A percentile compares a stretch with the other conserved stretches of the same genome.
These are phyloP conservation scores for Aphanoascus verrucosus DNA, from an alignment of 2,329 filamentous ascomycete genomes.

Conservation along the genomic window DNA sequence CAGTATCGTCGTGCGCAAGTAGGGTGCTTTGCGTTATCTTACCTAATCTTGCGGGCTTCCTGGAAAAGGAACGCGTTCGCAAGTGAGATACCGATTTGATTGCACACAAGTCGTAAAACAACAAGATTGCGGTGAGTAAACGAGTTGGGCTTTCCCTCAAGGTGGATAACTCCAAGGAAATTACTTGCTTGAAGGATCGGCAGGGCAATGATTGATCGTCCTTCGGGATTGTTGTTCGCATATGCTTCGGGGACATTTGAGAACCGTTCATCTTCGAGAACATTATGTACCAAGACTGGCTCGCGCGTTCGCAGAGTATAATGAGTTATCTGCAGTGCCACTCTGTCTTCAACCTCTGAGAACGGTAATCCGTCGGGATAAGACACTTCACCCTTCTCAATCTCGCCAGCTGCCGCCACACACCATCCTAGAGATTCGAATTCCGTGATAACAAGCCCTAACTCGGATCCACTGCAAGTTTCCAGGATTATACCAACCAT, in stretches of 20 bases:
- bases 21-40: not conserved
- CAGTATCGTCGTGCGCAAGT: not conserved
- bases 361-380: conserved; percentile 47
- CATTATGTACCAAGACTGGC: conserved; percentile 52
- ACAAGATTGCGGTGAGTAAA: conserved; percentile 51
- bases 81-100: conserved; percentile 54
- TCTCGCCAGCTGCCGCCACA: conserved; percentile 50
- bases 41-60: conserved; percentile 48
- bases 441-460: conserved; percentile 51
- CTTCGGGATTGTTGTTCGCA: conserved; percentile 44
- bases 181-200: conserved; percentile 52
- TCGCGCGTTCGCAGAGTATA: conserved; percentile 54
- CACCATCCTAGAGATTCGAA: conserved; percentile 48
- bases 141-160: conserved; percentile 52
- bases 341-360: conserved; percentile 46
- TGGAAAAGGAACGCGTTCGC: conserved; percentile 54
- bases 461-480: conserved; percentile 50
- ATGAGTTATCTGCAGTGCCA: conserved; percentile 51
- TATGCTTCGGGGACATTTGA: conserved; percentile 50
- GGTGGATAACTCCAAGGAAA: conserved; percentile 51
- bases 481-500: conserved; percentile 56
- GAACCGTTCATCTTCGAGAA: conserved; percentile 55
- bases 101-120: conserved; percentile 48
- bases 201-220: conserved; percentile 51
- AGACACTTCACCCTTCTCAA: conserved; percentile 44